Conservation (phyloP, 1,284 basidiomycete species). For the Apiotrichum gamsii region DNA sequence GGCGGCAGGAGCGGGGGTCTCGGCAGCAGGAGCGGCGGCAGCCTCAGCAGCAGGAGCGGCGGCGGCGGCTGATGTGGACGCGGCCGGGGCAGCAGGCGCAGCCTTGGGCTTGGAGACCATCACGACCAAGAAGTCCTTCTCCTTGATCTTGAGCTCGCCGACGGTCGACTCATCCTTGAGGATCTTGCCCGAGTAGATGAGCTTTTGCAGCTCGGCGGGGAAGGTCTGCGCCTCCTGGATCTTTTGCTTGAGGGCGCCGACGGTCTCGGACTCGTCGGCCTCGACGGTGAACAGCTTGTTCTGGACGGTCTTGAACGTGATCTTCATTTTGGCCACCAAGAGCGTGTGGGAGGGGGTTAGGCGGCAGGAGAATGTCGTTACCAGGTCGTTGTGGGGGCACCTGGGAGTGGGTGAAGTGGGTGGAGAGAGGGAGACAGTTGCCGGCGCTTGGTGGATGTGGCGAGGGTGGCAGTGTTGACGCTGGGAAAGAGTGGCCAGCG, state of each 20-base stretch:
- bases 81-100: slow-evolving; percentile 37
- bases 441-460: too few relatives aligned
- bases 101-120: slow-evolving; percentile 79
- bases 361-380: too few relatives aligned
- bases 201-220: slow-evolving; percentile 75
- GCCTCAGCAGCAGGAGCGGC: slow-evolving; percentile 35
- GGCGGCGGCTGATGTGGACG: slow-evolving; percentile 39
- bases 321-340: slow-evolving; percentile 67
- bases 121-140: slow-evolving; percentile 97
- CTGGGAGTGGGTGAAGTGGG: too few relatives aligned
- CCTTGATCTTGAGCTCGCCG: slow-evolving; percentile 85
- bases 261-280: slow-evolving; percentile 66
- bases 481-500: too few relatives aligned
- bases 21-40: slow-evolving; percentile 42
- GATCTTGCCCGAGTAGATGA: slow-evolving; percentile 96
- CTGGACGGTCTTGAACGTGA: slow-evolving; percentile 88
- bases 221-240: slow-evolving; percentile 63
- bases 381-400: too few relatives aligned
- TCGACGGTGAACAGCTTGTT: slow-evolving; percentile 72
- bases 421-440: too few relatives aligned
- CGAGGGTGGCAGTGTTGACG: too few relatives aligned
- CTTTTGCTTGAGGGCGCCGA: slow-evolving; percentile 77
- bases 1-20: slow-evolving; percentile 22
- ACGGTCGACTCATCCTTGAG: slow-evolving; percentile 83
- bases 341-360: too few relatives aligned